phyloP scores from a whole-genome alignment of 306 rosid genomes.

The Sesbania bispinosa region DNA sequence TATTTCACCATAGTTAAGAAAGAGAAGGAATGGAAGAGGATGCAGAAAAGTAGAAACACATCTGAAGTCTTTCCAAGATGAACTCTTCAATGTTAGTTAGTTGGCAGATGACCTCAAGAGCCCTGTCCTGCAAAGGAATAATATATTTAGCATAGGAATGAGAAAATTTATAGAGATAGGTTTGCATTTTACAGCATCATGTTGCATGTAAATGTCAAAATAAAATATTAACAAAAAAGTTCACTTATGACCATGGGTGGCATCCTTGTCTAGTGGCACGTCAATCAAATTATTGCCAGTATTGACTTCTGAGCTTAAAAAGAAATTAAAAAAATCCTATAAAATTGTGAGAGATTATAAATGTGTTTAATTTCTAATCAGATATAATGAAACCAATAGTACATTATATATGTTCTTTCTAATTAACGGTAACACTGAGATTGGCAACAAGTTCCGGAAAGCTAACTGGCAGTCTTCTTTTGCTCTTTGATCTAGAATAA shows the following conservation, averaged over 20 bases:
- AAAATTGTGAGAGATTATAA: no score
- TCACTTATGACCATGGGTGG: slow-evolving; percentile 32
- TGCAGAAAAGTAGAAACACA: background rate
- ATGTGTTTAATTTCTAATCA: no score
- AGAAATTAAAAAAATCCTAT: no score
- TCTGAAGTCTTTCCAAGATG: slow-evolving; percentile 9
- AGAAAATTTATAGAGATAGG: background rate
- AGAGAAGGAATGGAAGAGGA: slow-evolving; percentile 5
- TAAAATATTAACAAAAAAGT: slow-evolving; percentile 6
- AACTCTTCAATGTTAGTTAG: slow-evolving; percentile 22
- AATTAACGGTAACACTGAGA: no score
- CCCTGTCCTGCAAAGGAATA: slow-evolving; percentile 23
- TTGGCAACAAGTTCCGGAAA: no score
- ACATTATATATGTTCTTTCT: no score
- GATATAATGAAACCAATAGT: no score
- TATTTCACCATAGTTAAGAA: slow-evolving; percentile 16
- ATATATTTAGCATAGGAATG: slow-evolving; percentile 3
- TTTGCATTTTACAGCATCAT: slow-evolving; percentile 29
- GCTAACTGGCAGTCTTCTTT: no score
- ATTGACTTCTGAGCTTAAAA: slow-evolving; percentile 3
- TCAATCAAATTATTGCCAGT: background rate
- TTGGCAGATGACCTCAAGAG: slow-evolving; percentile 23
- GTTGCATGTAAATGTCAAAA: slow-evolving; percentile 33
- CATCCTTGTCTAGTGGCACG: background rate
- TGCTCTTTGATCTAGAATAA: no score